Evolutionary conservation across 306 rosid species (phyloP), one percentile per base, ranked within the genome.

Genomic region (Fragaria vesca): DNA sequence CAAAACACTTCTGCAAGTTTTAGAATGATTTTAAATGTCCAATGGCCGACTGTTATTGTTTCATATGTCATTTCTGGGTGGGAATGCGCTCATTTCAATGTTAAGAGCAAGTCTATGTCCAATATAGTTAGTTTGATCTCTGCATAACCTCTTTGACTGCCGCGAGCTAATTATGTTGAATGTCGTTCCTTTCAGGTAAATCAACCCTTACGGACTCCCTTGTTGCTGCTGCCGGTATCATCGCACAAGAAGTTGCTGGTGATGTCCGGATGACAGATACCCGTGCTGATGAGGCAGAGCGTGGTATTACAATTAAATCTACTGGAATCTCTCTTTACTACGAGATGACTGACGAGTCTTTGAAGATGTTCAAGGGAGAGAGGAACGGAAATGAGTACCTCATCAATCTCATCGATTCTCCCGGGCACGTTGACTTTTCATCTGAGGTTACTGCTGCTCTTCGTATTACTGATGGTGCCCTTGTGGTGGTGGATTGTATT

Each of bases 391-490:
- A 94, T 71, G 96, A 94, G 82, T 94, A 92, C 81, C 97, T 94
- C 55, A 94, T 94, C 70, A 94, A 94, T 82, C 97, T 94, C 76
- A 90, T 94, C 5, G 98, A 94, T 78, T 94, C 98, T 0, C 98
- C 96, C 0, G 98, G 97, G 50, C 97, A 94, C 2, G 96, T 92
- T 1, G 97, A 92, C 82, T 92, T 94, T 83, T 92, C 98, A 8
- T 94, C 96, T 2, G 98, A 94, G 84, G 98, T 94, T 57, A 94
- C 98, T 34, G 96, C 97, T 72, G 98, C 96, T n/a, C 91, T 94
- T 16, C 98, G 97, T 1, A 94, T 94, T 75, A 94, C 96, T 66
- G 98, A 94, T 76, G 97, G 97, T 78, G 97, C 96, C 0, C 88
- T 94, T 26, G 98, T 94, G 50, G 97, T 92, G 79, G 98, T 94